Evolutionary conservation across 2,329 filamentous ascomycete genomes (phyloP), one percentile per base, ranked within the genome.

Genomic region (Chaetothyriales sp.): DNA sequence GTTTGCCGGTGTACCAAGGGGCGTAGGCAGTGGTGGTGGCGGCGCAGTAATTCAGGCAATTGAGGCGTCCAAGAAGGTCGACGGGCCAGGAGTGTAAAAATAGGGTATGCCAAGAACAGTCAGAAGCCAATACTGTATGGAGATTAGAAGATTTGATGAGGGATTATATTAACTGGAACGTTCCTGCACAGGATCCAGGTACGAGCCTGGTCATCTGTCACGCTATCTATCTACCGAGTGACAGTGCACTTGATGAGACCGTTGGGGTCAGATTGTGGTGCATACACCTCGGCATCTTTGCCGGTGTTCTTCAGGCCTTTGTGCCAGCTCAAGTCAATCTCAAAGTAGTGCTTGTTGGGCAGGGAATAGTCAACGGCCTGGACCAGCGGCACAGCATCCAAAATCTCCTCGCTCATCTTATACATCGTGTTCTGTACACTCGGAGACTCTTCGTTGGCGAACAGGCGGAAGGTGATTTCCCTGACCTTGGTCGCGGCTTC

Each of bases 301-400:
- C 92, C 92, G 0, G 87, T 95, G 72, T 98, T 98, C 76, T 95
- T 87, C 60, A 89, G 68, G 28, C 83, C 89, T 69, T 97, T 94
- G 77, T 95, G 87, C 92, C 92, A 98, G 71, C 85, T 90, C 65
- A 98, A 72, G 66, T 97, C 90, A 68, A 97, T 83, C 70, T 97
- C 90, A 65, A 97, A 97, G 73, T 95, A 97, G 72, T 98, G 92
- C 75, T 95, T 97, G 76, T 98, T 98, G 9, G 92, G 92, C 63
- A 98, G 76, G 7, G 83, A 76, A 67, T 95, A 97, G 62, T 84
- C 79, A 44, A 92, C 86, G 19, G 77, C 75, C 45, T 83, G 78
- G 19, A 89, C 78, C 57, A 82, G 74, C 13, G 88, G 84, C 20
- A 82, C 85, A 19, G 76, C 80, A 7, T 78, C 83, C 50, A 98